These are phyloP conservation scores for Cenchrus fungigraminus DNA, from an alignment of 176 grass and related monocot genomes.

Conservation along the genomic window DNA sequence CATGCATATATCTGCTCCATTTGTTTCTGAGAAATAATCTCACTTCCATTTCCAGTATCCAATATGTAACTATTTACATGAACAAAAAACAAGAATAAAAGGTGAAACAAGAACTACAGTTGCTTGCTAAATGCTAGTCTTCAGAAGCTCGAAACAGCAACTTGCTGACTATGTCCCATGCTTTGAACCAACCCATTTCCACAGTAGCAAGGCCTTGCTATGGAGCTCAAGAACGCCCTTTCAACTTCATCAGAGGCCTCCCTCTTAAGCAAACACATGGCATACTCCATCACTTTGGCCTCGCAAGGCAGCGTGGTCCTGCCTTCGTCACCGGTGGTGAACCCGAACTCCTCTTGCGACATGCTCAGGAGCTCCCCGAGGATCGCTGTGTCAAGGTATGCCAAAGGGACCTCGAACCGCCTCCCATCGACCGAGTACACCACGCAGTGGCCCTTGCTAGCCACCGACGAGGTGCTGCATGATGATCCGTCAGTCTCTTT, in stretches of 20 bases:
- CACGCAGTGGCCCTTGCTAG: conserved; percentile 56
- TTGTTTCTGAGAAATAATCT: no score
- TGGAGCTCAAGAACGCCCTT: conserved; percentile 48
- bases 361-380: conserved; percentile 50
- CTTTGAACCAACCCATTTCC: background rate
- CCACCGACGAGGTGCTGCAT: conserved; percentile 13
- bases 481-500: background rate
- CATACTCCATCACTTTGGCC: conserved; percentile 47
- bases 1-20: no score
- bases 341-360: conserved; percentile 57
- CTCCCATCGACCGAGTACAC: conserved; percentile 45
- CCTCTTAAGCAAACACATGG: conserved; percentile 47
- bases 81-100: no score
- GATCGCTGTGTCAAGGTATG: conserved; percentile 38
- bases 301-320: conserved; percentile 60
- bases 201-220: conserved; percentile 24
- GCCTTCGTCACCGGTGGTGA: background rate
- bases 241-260: conserved; percentile 38
- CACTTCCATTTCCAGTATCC: no score
- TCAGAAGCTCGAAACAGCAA: background rate
- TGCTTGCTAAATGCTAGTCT: no score
- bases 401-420: conserved; percentile 58
- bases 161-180: conserved; percentile 11
- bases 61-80: no score
- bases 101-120: no score